Base-by-base conservation (phyloP, 129 eudicot species). In the Scalesia atractyloides region DNA sequence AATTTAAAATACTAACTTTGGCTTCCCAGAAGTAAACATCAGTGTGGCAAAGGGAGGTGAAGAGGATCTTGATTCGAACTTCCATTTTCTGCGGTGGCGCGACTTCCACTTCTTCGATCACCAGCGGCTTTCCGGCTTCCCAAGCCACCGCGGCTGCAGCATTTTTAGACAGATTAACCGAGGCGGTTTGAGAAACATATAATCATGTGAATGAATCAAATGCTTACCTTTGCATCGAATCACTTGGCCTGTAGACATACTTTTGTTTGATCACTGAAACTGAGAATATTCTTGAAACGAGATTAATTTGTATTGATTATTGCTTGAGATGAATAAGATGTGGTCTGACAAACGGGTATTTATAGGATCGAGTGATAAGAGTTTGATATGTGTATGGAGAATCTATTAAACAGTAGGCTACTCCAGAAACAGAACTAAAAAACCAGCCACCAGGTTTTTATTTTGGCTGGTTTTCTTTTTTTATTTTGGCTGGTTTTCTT, bases 21-120 rank as follows among this genome's bases (percentile, higher is more conserved):
- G 97, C 97, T 77, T 91, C 97, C 97, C 97, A 88, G 80, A 91
- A 91, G 80, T 85, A 91, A 70, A 91, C 85, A 84, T 86, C 92
- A 7, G 96, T 89, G 73, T 82, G 92, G 54, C 92, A 89, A 10
- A 89, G 86, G 14, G 96, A 86, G 66, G 97, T 91, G 84, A 81
- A 86, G 48, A 85, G 86, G 73, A 91, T 91, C 84, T 87, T 91
- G 20, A 91, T 14, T 1, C 95, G 86, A 64, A 91, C 97, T 74
- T 85, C 97, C 86, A 77, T 62, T 72, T 87, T 84, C 86, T 87
- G 90, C 6, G 92, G 97, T 19, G 97, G 97, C 34, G 88, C 92
- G 75, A 88, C 97, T 84, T 88, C 95, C 37, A 91, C 92, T 75
- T 88, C 88, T 69, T 91, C 92, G 0, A 91, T 88, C 81, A 84